Percentiles rank a stretch among this genome's conserved stretches.
Conservation (phyloP, 148 eudicot species). For the Dysphania ambrosioides region DNA sequence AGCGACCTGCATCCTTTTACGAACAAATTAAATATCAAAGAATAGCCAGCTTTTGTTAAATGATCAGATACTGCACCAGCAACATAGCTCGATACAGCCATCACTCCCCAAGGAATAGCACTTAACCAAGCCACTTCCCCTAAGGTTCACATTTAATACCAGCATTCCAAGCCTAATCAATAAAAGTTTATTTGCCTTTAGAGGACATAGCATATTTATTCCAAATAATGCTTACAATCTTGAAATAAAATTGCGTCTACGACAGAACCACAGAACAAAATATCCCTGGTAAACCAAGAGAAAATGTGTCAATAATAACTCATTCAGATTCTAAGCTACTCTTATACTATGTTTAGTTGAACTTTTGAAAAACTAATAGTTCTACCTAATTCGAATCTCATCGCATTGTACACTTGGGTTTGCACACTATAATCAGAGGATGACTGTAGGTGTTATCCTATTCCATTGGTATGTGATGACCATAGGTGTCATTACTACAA, state of each 20-base stretch:
- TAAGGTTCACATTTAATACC: conserved; percentile 83
- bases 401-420: too few relatives aligned
- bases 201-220: not conserved
- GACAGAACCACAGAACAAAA: conserved; percentile 94
- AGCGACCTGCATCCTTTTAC: conserved; percentile 89
- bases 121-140: conserved; percentile 98
- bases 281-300: conserved; percentile 60
- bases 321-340: not conserved
- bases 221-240: conserved; percentile 54
- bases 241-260: conserved; percentile 96
- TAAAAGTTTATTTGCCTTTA: not conserved
- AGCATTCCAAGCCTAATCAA: conserved; percentile 12
- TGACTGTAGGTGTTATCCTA: too few relatives aligned
- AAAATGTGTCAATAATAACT: not conserved
- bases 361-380: not conserved
- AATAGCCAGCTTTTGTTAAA: conserved; percentile 60
- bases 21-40: conserved; percentile 57
- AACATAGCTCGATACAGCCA: conserved; percentile 83
- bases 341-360: not conserved
- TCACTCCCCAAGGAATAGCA: conserved; percentile 95
- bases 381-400: conserved; percentile 72
- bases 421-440: too few relatives aligned
- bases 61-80: conserved; percentile 80
- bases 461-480: too few relatives aligned
- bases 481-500: too few relatives aligned